Base-by-base conservation (phyloP, 345 rosid genomes). In the Lumnitzera racemosa region DNA sequence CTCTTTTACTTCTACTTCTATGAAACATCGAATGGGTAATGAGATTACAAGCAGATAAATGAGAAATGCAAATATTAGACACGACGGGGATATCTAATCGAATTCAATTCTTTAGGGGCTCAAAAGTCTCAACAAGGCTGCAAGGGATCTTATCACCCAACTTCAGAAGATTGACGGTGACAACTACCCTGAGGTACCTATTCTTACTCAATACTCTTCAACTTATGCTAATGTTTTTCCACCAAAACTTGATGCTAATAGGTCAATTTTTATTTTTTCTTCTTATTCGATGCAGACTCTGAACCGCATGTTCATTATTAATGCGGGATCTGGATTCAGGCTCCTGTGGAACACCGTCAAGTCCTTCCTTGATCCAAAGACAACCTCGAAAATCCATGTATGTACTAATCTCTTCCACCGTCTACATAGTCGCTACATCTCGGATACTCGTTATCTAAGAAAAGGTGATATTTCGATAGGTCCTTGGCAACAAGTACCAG, bases 321-420 rank as follows among this genome's bases (percentile, higher is more conserved):
- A 78, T 17, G 80, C 83, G 53, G 83, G 83, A 48, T 68, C 83
- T 66, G 83, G 80, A n/a, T 78, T 78, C 66, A 72, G 83, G 72
- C 67, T 78, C 53, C 7, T 78, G 56, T 78, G 83, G 83, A 75
- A 72, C 67, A 78, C 80, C 49, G 56, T 78, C n/a, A 78, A 78
- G 65, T 52, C 71, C 24, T 78, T 78, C 61, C 73, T 78, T 49
- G 83, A 78, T 64, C 83, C 83, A 23, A 78, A 61, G 69, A 78
- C 83, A 11, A 64, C 77, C 36, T 53, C 80, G 24, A 78, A 78
- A 68, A 74, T 78, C 57, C 76, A 75, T 47, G 83, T 78, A 62
- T 47, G 74, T 47, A 12, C 36, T 27, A 27, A 56, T 56, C 13
- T 56, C 24, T 15, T 12, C 23, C 1, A 56, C 47, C 59, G 15